Base-by-base conservation (phyloP, 23 red algal genomes). In the Gracilaria gracilis region DNA sequence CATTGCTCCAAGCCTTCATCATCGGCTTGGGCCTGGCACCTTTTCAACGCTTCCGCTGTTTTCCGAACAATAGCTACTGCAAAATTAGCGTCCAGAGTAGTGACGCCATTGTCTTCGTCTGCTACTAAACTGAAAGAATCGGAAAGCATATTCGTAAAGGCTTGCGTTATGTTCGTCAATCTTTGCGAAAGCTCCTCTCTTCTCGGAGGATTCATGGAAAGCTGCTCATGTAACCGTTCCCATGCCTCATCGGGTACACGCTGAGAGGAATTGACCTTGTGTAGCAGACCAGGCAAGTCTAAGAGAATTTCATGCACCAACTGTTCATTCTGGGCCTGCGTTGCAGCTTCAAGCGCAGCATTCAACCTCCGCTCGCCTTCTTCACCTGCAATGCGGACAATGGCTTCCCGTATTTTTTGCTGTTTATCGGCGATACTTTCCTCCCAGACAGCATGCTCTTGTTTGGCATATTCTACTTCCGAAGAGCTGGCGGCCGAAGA, bases 241-340 rank as follows among this genome's bases (percentile, higher is more conserved):
- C 87, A 90, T 37, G 74, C 35, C 25, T 90, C 73, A 57, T 80
- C 57, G 14, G 70, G 74, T 64, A 80, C 75, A 20, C 17, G 31
- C 57, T 70, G 38, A 14, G 87, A 50, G 17, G 73, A 50, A 32
- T 73, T 58, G 33, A 90, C 64, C 16, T 59, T 61, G 34, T 31
- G 36, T 20, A 90, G 23, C 9, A 90, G 44, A 20, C 74, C 73
- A 27, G 73, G 74, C 54, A 81, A 28, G 42, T 90, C 87, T 12
- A 90, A 20, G 20, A 90, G 47, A 47, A 90, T 81, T 36, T 90
- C 87, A 34, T 90, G 87, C 24, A 90, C 59, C 24, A 90, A 35
- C 0, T 69, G 87, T 34, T 90, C 87, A 67, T 90, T 75, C 42
- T 67, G 53, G 57, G 61, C 44, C 9, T 81, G 76, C 21, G 33